These are phyloP conservation scores for Cicer cuneatum DNA, from an alignment of 306 rosid species.

Conservation along the genomic window DNA sequence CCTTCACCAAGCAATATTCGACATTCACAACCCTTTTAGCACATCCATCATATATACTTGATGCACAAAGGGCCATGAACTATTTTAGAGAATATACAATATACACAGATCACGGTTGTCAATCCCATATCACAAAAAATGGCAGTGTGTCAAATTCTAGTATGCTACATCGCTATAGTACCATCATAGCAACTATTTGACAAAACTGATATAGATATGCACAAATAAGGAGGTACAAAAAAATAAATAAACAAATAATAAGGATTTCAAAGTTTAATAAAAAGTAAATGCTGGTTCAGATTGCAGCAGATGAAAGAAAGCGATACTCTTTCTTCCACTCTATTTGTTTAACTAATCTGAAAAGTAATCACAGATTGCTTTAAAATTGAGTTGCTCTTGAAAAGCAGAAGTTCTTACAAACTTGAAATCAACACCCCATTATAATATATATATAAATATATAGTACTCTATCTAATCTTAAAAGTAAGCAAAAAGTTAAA, in stretches of 20 bases:
- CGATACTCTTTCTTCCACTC: constrained; percentile 31
- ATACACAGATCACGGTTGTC: not conserved
- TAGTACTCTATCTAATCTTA: too few relatives aligned
- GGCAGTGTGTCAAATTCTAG: not conserved
- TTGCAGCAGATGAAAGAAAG: constrained; percentile 22
- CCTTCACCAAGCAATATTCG: not conserved
- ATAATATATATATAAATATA: not conserved
- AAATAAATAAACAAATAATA: not conserved
- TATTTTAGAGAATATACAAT: constrained; percentile 1
- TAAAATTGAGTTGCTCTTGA: not conserved
- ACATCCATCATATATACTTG: constrained; percentile 11
- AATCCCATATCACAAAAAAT: not conserved
- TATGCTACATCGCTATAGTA: not conserved
- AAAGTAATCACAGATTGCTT: constrained; percentile 8
- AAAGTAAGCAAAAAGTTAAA: not conserved
- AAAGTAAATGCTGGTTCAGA: not conserved
- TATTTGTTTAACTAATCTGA: constrained; percentile 20
- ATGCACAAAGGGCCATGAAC: not conserved
- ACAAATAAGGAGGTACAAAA: constrained; percentile 2
- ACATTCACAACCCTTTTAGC: not conserved
- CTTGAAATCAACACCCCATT: constrained; percentile 4
- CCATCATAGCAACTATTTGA: not conserved
- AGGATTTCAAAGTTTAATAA: constrained; percentile 5
- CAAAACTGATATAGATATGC: not conserved
- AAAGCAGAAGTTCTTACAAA: constrained; percentile 5